These are phyloP conservation scores for Penicillium sp. DNA, from an alignment of 2,329 filamentous ascomycete genomes.

Conservation along the genomic window DNA sequence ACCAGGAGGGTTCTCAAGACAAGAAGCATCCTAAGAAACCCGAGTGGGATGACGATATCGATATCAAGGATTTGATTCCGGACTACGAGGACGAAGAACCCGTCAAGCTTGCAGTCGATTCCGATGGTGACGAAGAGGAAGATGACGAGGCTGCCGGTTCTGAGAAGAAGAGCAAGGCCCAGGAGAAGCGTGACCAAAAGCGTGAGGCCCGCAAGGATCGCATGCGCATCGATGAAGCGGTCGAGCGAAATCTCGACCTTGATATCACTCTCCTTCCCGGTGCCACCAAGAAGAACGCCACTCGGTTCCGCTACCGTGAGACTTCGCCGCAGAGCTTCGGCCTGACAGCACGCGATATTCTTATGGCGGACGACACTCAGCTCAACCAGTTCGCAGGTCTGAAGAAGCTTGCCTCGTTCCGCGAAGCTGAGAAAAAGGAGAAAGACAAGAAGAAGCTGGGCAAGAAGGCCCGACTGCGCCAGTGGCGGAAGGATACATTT, in stretches of 20 bases:
- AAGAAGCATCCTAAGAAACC: constrained; percentile 68
- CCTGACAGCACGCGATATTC: constrained; percentile 81
- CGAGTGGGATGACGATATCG: constrained; percentile 94
- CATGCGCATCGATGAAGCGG: constrained; percentile 74
- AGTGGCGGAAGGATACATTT: constrained; percentile 73
- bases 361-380: constrained; percentile 77
- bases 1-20: constrained; percentile 52
- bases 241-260: constrained; percentile 74
- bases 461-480: constrained; percentile 83
- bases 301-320: constrained; percentile 83
- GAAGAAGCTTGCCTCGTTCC: constrained; percentile 89
- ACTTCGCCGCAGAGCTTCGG: constrained; percentile 87
- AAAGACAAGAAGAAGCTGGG: constrained; percentile 81
- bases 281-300: constrained; percentile 48
- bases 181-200: constrained; percentile 56
- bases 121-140: constrained; percentile 50
- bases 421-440: constrained; percentile 81
- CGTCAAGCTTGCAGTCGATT: constrained; percentile 49
- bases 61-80: constrained; percentile 86
- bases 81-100: constrained; percentile 74
- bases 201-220: constrained; percentile 74
- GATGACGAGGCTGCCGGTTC: constrained; percentile 43
- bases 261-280: constrained; percentile 58
- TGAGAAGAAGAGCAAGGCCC: constrained; percentile 43
- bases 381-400: constrained; percentile 88